phyloP scores from a whole-genome alignment of 176 grass and related monocot genomes.

The Cenchrus americanus region DNA sequence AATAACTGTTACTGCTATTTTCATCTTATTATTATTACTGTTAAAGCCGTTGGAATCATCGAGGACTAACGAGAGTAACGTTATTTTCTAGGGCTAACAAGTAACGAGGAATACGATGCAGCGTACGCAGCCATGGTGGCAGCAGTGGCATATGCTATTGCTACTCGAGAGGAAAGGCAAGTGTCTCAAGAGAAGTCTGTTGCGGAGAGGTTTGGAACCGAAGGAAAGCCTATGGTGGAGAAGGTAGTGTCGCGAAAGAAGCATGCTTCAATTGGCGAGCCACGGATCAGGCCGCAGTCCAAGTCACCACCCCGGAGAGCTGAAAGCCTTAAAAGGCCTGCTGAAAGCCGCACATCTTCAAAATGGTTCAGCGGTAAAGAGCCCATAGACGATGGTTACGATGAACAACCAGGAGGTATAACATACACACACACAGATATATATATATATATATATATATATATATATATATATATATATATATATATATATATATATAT shows the following conservation, averaged over 20 bases:
- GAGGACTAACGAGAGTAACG: background rate
- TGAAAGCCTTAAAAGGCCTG: constrained; percentile 55
- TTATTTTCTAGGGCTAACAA: constrained; percentile 23
- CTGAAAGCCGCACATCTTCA: constrained; percentile 44
- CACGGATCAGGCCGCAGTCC: background rate
- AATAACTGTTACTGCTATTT: background rate
- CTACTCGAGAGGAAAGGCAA: constrained; percentile 40
- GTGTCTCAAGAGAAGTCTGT: constrained; percentile 16
- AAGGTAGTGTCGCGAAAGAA: constrained; percentile 31
- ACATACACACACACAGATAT: too few relatives aligned
- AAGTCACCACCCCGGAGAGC: constrained; percentile 29
- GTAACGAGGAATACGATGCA: constrained; percentile 41
- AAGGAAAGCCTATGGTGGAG: constrained; percentile 14
- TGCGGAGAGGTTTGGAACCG: constrained; percentile 15
- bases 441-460: background rate
- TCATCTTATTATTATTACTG: background rate
- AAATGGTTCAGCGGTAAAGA: constrained; percentile 67
- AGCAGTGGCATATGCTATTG: constrained; percentile 71
- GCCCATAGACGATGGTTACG: constrained; percentile 34
- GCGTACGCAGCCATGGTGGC: constrained; percentile 54
- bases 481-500: background rate
- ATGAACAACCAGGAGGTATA: constrained; percentile 58
- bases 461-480: background rate
- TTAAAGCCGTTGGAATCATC: background rate
- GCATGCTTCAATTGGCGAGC: background rate